Evolutionary conservation across 495 filamentous ascomycete species (phyloP), one percentile per base, ranked within the genome.

Genomic region (Tetracladium marchalianum): DNA sequence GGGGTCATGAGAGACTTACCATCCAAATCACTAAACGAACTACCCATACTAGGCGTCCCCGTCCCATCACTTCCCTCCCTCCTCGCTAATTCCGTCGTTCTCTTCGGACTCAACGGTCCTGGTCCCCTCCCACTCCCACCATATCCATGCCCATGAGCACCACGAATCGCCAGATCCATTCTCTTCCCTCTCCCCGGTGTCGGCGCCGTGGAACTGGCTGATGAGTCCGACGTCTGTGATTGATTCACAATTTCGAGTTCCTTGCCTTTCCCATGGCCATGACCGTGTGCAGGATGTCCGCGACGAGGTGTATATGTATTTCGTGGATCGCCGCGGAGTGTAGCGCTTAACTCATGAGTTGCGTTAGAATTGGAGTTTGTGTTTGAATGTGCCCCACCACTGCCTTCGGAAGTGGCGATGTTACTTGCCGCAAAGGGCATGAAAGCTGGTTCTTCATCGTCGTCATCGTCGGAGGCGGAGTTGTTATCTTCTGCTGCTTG

Each of bases 21-120:
- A 63, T 97, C 93, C 22, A 98, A 70, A 67, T 98, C 92, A 62
- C 90, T 95, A 59, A 94, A 98, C 61, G 90, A 95, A 59, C 89
- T 95, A 1, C 90, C 88, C 85, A 97, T 97, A 54, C 93, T 98
- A 0, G 89, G 92, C 1, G 86, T 89, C 2, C 81, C 88, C 1
- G 86, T 89, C 2, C 81, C 88, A 49, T 94, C 88, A 54, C 87
- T 94, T 5, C 79, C 73, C 34, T 87, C 82, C 42, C 77, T 71
- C 11, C 68, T 75, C 24, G 73, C 62, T 17, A 79, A 53, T 48
- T 81, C 78, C 2, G 70, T 69, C 0, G 73, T 66, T 13, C 80
- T 71, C 19, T 74, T 72, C 0, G 82, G 53, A 37, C 32, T 44
- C 37, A 35, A 31, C 13, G 52, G 55, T 19, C 49, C 46, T 8